Conservation (phyloP, 345 rosid genomes). For the Cardamine resedifolia region DNA sequence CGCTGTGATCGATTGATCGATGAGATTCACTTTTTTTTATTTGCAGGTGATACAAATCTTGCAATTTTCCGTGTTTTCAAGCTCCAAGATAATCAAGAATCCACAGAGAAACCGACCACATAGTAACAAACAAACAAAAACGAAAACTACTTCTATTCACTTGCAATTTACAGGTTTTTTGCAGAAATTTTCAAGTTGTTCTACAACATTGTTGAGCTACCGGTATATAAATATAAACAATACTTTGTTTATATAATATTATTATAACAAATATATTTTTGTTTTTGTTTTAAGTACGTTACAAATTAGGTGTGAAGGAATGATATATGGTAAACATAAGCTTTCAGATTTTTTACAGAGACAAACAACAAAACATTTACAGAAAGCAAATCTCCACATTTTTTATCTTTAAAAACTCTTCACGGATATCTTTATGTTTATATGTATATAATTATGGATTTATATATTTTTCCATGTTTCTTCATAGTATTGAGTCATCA, state of each 20-base stretch:
- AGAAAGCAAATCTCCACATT: conserved; percentile 26
- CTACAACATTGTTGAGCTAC: conserved; percentile 10
- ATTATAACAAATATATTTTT: background rate
- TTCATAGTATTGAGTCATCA: conserved; percentile 16
- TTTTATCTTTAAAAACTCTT: background rate
- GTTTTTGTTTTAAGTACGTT: conserved; percentile 10
- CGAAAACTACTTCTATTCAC: background rate
- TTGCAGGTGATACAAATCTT: conserved; percentile 68
- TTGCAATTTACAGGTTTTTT: too few relatives aligned
- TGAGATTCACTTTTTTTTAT: background rate
- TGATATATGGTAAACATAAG: conserved; percentile 24
- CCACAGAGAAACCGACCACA: conserved; percentile 34
- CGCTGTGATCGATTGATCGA: background rate
- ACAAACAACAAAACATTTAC: conserved; percentile 33
- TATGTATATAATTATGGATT: background rate
- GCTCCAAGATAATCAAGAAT: conserved; percentile 46
- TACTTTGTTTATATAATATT: background rate
- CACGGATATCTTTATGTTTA: background rate
- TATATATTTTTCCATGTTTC: conserved; percentile 21
- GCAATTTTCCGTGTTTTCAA: conserved; percentile 74
- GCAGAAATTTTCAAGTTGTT: background rate
- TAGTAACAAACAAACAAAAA: too few relatives aligned
- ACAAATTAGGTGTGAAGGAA: conserved; percentile 34
- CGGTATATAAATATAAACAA: conserved; percentile 2
- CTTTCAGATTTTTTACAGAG: conserved; percentile 24